These are phyloP conservation scores for Fusarium agapanthi DNA, from an alignment of 2,329 filamentous ascomycete species.

Conservation along the genomic window DNA sequence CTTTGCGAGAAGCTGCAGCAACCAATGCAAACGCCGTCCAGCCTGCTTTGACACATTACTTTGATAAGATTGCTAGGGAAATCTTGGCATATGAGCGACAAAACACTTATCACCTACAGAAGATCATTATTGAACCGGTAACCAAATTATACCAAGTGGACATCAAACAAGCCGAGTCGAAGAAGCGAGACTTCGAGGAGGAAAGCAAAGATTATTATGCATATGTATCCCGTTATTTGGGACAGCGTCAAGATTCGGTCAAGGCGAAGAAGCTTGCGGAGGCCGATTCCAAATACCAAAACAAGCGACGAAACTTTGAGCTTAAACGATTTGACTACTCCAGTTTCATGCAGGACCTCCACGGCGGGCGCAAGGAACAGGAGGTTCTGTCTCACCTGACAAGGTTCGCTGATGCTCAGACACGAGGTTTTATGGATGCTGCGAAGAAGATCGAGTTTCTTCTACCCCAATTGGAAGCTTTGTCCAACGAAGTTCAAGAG, in stretches of 20 bases:
- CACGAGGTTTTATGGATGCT: conserved; percentile 80
- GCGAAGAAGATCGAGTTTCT: conserved; percentile 88
- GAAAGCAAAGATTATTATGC: conserved; percentile 99
- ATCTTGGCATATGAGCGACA: conserved; percentile 87
- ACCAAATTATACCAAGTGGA: conserved; percentile 91
- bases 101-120: conserved; percentile 86
- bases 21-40: conserved; percentile 98
- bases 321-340: conserved; percentile 98
- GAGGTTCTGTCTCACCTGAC: conserved; percentile 95
- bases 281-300: conserved; percentile 95
- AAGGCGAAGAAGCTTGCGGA: conserved; percentile 97
- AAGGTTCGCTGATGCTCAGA: conserved; percentile 90
- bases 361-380: conserved; percentile 97
- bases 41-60: conserved; percentile 96
- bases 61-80: conserved; percentile 93
- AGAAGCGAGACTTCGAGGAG: conserved; percentile 98
- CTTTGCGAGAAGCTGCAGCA: conserved; percentile 84
- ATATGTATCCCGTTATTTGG: conserved; percentile 94
- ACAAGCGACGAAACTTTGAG: conserved; percentile 93
- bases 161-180: conserved; percentile 96
- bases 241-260: conserved; percentile 91
- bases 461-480: conserved; percentile 87
- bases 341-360: conserved; percentile 98
- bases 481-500: conserved; percentile 87
- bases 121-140: conserved; percentile 93